Base-by-base conservation (phyloP, 495 filamentous ascomycete genomes). In the Friedmanniomyces endolithicus region DNA sequence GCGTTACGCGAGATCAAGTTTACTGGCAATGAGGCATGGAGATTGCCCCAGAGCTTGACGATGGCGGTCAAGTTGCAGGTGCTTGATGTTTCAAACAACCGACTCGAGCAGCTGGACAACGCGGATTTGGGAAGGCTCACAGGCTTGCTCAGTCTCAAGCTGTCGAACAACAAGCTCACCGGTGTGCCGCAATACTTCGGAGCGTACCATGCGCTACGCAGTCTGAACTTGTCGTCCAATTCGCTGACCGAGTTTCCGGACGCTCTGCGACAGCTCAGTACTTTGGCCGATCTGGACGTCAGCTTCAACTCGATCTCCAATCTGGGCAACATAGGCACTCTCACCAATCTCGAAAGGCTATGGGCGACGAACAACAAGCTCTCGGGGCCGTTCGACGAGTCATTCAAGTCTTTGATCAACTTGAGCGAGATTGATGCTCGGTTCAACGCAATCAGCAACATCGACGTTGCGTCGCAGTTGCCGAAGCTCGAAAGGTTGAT, bases 281-380 rank as follows among this genome's bases (percentile, higher is more conserved):
- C 82, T 31, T 72, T 99, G 25, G 85, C 94, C 31, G 90, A 99
- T 64, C 79, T 99, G 16, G 94, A 99, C 61, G 79, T 99, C 64
- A 96, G 90, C 64, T 99, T 99, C 77, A 99, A 99, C 63, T 77
- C 79, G 14, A 95, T 99, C 48, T 74, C 77, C 39, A 75, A 64
- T 56, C 70, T 97, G 25, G 88, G 88, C 0, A 79, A 85, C 48
- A 83, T 99, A 59, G 88, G 89, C 8, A 77, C 79, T 50, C 70
- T 99, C 52, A 78, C 71, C 12, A 82, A 78, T 29, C 72, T 99
- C 41, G 94, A 97, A 68, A 81, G 89, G 45, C 77, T 99, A 35
- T 90, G 88, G 74, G 88, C 94, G 63, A 96, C 92, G 0, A 99
- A 97, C 70, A 99, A 99, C 66, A 81, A 82, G 48, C 72, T 97